Evolutionary conservation across 2,329 filamentous ascomycete genomes (phyloP).

Genomic region (Cercospora canescens): DNA sequence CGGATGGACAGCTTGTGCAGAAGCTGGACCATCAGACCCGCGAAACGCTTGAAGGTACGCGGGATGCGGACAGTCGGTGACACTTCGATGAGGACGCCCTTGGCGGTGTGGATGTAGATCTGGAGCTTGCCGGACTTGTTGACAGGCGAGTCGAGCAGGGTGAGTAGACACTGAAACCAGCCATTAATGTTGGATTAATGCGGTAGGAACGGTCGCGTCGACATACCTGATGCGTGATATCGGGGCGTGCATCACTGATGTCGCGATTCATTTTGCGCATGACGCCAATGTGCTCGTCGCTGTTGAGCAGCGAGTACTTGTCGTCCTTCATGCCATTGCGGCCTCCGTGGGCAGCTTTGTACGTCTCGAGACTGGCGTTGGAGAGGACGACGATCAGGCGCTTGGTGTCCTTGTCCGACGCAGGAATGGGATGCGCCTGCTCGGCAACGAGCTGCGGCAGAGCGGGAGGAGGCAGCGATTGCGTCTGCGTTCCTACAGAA

Average conservation of each 20-base stretch:
- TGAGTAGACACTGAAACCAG: constrained; percentile 78
- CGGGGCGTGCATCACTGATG: constrained; percentile 94
- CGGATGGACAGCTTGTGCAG: constrained; percentile 94
- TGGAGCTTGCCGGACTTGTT: constrained; percentile 98
- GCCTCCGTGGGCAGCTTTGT: constrained; percentile 70
- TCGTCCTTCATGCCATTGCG: constrained; percentile 66
- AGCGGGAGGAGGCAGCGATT: constrained; percentile 88
- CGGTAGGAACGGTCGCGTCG: constrained; percentile 12
- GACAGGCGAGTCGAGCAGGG: constrained; percentile 93
- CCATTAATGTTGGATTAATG: constrained; percentile 26
- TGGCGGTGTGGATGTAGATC: constrained; percentile 98
- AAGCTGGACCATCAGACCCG: constrained; percentile 96
- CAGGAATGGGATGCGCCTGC: constrained; percentile 80
- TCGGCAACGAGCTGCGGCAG: constrained; percentile 92
- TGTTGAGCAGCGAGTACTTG: constrained; percentile 97
- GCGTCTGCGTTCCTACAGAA: constrained; percentile 56
- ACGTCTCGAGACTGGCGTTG: constrained; percentile 96
- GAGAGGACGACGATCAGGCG: constrained; percentile 93
- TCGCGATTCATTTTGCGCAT: constrained; percentile 99
- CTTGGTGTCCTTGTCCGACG: constrained; percentile 85
- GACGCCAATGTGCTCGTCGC: constrained; percentile 97
- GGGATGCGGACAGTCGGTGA: constrained; percentile 98
- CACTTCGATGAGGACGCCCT: constrained; percentile 95
- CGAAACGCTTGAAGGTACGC: constrained; percentile 97
- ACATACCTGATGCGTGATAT: constrained; percentile 93